Percentiles rank a stretch among this genome's conserved stretches.
Evolutionary conservation across 108 stramenopile genomes (phyloP).

Genomic region (Cyclotella atomus): DNA sequence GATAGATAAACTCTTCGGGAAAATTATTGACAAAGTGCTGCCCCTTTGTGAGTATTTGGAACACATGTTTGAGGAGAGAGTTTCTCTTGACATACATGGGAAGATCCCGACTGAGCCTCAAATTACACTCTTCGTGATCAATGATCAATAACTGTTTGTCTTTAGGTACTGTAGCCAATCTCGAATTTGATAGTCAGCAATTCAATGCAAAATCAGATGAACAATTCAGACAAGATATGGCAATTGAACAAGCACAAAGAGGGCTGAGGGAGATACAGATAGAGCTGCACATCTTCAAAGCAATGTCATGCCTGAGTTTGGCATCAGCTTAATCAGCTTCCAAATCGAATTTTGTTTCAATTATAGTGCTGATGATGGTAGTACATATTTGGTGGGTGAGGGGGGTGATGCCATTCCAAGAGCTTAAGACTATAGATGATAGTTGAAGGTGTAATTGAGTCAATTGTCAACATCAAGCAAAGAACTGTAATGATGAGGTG

Average conservation of each 20-base stretch:
- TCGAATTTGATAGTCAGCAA: too few species aligned
- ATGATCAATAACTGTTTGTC: too few species aligned
- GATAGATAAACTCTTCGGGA: too few species aligned
- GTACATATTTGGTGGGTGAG: not conserved
- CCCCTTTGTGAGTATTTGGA: too few species aligned
- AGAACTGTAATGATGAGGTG: slow-evolving; percentile 1
- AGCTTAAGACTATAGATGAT: too few species aligned
- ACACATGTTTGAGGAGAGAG: too few species aligned
- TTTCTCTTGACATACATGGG: too few species aligned
- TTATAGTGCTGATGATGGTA: not conserved
- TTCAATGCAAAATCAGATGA: not conserved
- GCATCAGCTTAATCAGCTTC: not conserved
- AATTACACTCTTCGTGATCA: too few species aligned
- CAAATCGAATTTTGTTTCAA: not conserved
- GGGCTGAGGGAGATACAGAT: not conserved
- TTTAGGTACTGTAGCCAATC: too few species aligned
- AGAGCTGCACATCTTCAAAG: not conserved
- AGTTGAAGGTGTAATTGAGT: not conserved
- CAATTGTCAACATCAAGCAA: not conserved
- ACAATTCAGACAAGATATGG: not conserved
- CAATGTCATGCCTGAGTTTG: not conserved
- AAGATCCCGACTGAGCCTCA: too few species aligned
- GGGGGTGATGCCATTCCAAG: too few species aligned
- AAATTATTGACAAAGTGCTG: too few species aligned
- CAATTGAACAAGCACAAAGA: not conserved